Conservation (phyloP, 441 rosid species). For the Corymbia calophylla region DNA sequence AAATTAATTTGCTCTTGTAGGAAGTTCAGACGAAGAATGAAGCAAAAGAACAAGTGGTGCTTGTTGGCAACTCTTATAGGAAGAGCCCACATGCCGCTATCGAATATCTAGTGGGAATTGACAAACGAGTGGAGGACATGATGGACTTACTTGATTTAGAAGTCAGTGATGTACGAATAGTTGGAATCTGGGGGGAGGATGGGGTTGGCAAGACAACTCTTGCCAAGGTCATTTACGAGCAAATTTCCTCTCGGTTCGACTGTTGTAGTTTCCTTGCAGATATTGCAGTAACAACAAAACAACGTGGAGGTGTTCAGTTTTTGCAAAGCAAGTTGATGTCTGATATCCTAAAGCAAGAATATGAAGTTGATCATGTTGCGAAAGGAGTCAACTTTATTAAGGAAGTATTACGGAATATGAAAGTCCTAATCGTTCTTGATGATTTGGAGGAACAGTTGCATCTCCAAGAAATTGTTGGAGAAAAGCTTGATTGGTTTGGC, state of each 20-base stretch:
- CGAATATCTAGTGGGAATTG: not conserved
- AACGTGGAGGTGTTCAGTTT: not conserved
- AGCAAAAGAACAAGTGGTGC: not conserved
- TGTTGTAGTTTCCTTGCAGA: not conserved
- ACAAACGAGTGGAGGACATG: not conserved
- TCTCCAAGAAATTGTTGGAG: not conserved
- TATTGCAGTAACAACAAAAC: not conserved
- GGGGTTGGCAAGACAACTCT: slow-evolving; percentile 6
- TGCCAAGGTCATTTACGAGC: not conserved
- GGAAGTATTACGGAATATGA: not conserved
- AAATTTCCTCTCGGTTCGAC: not conserved
- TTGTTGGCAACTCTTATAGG: not conserved
- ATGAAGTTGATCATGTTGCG: not conserved
- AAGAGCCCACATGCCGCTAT: not conserved
- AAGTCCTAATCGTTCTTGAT: not conserved
- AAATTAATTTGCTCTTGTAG: not conserved
- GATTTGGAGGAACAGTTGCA: not conserved
- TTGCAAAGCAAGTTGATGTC: not conserved
- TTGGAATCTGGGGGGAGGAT: slow-evolving; percentile 5
- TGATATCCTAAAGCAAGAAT: not conserved
- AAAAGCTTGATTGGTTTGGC: not conserved
- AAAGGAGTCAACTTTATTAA: not conserved
- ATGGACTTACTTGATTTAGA: not conserved
- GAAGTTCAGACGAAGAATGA: not conserved
- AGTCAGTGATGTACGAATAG: not conserved